These are phyloP conservation scores for Leccinum ambiguum DNA, from an alignment of 1,284 basidiomycete genomes.

Conservation along the genomic window DNA sequence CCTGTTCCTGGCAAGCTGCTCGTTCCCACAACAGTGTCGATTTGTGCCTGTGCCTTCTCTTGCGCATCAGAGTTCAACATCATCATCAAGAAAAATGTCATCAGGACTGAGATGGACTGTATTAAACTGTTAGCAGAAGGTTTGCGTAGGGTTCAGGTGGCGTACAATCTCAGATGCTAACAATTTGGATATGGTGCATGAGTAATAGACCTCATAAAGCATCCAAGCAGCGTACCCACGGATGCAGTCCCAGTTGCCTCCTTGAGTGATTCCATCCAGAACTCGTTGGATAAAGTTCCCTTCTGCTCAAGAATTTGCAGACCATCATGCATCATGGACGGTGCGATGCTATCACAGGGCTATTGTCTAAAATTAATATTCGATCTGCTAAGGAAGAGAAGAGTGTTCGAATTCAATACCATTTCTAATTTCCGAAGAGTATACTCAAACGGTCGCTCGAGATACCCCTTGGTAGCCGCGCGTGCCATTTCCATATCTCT, in stretches of 20 bases:
- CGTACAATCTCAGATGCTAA: not conserved
- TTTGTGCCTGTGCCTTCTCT: not conserved
- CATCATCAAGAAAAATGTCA: not conserved
- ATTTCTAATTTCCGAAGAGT: conserved; percentile 4
- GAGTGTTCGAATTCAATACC: not conserved
- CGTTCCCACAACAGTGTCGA: not conserved
- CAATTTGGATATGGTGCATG: not conserved
- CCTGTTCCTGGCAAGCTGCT: not conserved
- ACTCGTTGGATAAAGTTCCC: not conserved
- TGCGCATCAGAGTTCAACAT: not conserved
- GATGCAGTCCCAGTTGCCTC: not conserved
- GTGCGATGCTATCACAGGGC: not conserved
- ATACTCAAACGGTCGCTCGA: conserved; percentile 5
- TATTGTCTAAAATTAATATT: not conserved
- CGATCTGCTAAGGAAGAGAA: not conserved
- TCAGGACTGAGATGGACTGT: not conserved
- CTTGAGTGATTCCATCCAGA: not conserved
- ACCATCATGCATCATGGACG: not conserved
- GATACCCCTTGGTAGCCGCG: not conserved
- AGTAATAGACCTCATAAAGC: not conserved
- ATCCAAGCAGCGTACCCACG: not conserved
- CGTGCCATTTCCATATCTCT: conserved; percentile 5
- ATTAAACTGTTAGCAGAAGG: not conserved
- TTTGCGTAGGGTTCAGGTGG: not conserved
- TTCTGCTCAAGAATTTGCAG: not conserved